phyloP scores from a whole-genome alignment of 2,329 filamentous ascomycete genomes.

The Gnomoniopsis sp. region DNA sequence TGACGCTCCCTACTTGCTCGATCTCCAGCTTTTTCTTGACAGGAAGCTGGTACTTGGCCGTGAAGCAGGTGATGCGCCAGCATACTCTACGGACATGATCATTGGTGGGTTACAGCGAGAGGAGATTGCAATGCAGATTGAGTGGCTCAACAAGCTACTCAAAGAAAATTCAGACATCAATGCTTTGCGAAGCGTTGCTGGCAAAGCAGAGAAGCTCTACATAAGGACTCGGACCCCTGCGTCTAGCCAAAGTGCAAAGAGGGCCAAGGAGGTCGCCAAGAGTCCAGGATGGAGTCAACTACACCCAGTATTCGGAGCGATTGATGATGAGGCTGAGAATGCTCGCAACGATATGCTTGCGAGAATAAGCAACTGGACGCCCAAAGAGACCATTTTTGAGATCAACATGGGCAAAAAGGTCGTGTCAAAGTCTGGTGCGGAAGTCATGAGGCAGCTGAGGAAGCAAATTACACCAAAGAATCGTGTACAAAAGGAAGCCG shows the following conservation, averaged over 20 bases:
- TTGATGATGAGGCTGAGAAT: constrained; percentile 61
- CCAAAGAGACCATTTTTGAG: constrained; percentile 95
- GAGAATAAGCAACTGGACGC: constrained; percentile 82
- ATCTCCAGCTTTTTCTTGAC: constrained; percentile 92
- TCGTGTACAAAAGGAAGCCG: constrained; percentile 36
- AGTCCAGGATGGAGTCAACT: constrained; percentile 69
- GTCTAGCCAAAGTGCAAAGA: constrained; percentile 83
- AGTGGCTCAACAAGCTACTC: constrained; percentile 79
- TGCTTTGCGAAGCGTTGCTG: constrained; percentile 67
- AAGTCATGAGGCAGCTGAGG: constrained; percentile 71
- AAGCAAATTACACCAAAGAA: constrained; percentile 63
- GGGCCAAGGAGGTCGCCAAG: constrained; percentile 72
- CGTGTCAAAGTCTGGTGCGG: constrained; percentile 61
- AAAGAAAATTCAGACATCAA: constrained; percentile 71
- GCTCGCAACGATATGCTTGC: constrained; percentile 84
- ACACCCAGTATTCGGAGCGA: constrained; percentile 76
- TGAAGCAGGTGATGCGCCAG: constrained; percentile 51
- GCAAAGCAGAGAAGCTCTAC: constrained; percentile 91
- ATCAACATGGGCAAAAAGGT: constrained; percentile 71
- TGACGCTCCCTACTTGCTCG: constrained; percentile 87
- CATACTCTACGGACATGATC: constrained; percentile 79
- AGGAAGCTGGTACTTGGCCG: constrained; percentile 75
- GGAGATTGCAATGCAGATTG: constrained; percentile 69
- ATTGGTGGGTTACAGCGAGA: constrained; percentile 74
- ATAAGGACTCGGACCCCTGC: constrained; percentile 86